A percentile compares a stretch with the other conserved stretches of the same genome.
phyloP scores from a whole-genome alignment of 2,329 filamentous ascomycete genomes.

The Endoconidiophora polonica region DNA sequence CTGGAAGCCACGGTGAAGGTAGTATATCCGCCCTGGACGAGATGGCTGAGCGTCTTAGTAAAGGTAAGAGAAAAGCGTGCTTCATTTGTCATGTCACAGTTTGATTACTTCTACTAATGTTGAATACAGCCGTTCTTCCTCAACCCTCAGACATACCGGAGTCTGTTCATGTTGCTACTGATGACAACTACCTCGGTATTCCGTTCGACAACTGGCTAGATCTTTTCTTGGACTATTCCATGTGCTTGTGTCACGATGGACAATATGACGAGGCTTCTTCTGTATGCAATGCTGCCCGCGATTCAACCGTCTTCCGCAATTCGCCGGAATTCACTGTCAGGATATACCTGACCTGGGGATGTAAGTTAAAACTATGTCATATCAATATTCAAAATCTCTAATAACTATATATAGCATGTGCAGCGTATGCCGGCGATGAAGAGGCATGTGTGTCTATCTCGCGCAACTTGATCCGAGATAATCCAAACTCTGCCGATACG shows the following conservation, averaged over 20 bases:
- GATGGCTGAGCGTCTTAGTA: constrained; percentile 38
- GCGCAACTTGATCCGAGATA: constrained; percentile 71
- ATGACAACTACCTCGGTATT: constrained; percentile 52
- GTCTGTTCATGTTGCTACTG: background rate
- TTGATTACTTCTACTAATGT: background rate
- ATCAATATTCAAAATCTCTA: background rate
- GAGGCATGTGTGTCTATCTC: constrained; percentile 55
- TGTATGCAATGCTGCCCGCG: constrained; percentile 58
- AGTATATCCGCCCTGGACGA: constrained; percentile 31
- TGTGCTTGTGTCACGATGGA: constrained; percentile 53
- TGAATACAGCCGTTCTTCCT: constrained; percentile 12
- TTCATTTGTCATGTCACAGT: background rate
- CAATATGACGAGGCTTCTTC: constrained; percentile 60
- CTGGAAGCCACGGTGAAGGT: constrained; percentile 14
- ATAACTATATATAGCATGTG: constrained; percentile 43
- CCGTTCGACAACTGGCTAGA: constrained; percentile 75
- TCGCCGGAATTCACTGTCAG: constrained; percentile 48
- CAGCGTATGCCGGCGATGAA: constrained; percentile 64
- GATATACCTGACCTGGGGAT: constrained; percentile 63
- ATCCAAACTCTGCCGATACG: constrained; percentile 62
- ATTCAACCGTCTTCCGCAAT: constrained; percentile 70
- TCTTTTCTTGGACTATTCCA: constrained; percentile 73
- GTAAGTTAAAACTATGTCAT: constrained; percentile 25
- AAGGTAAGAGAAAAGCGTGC: constrained; percentile 26
- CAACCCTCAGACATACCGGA: constrained; percentile 10